Base-by-base conservation (phyloP, 805 yeast species). In the Zygosaccharomyces kombuchaensis region DNA sequence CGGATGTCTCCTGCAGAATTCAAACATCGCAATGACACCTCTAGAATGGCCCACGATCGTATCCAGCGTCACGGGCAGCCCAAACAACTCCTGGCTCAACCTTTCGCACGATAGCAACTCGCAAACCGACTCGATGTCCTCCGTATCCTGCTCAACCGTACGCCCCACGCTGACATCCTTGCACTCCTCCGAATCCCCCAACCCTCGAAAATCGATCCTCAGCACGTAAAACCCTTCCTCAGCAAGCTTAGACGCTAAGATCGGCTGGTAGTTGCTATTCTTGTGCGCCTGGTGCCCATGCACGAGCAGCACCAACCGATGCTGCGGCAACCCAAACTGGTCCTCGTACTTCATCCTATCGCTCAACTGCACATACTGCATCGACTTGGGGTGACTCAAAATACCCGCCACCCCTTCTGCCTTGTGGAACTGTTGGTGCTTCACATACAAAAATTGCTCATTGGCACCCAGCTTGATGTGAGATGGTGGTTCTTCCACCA, bases 221-320 rank as follows among this genome's bases (percentile, higher is more conserved):
- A 87, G 72, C 3, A 84, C 76, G 58, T 73, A 79, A 45, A 79
- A 69, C 0, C 95, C 95, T 47, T 75, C 61, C 12, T 75, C 74
- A 1, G 89, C 81, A 44, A 90, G 62, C 21, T 65, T 66, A 22
- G 76, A 75, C 0, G 95, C 90, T 36, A 87, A 63, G 12, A 67
- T 55, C 21, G 77, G 75, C 52, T 84, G 88, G 63, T 84, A 89
- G 48, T 87, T 80, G 60, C 87, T 84, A 68, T 85, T 78, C 53
- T 87, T 78, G 60, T 90, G 95, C 0, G 96, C 95, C 0, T 82
- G 90, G 50, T 78, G 84, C 1, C 97, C 97, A 62, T 90, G 97
- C n/a, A 80, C 53, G 13, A 89, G 59, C 5, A 89, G 59, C 0
- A 82, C 87, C 32, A 76, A 70, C 48, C 76, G 73, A 46, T 69